phyloP scores from a whole-genome alignment of 805 yeast species.

The Saccharomycopsis olivae region DNA sequence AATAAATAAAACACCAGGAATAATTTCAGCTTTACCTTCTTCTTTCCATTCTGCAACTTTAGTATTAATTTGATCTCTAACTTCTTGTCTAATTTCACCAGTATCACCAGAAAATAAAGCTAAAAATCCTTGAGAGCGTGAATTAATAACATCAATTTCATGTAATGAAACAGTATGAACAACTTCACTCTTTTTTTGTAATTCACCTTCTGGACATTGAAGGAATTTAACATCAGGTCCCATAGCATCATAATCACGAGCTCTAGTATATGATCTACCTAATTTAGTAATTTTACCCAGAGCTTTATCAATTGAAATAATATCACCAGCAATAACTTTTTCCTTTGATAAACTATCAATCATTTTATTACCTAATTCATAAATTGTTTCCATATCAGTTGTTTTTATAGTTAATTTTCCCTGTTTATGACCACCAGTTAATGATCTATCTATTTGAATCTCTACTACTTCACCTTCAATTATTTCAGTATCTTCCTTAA shows the following conservation, averaged over 20 bases:
- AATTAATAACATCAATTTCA: constrained; percentile 95
- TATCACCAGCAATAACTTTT: constrained; percentile 95
- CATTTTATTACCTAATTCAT: constrained; percentile 91
- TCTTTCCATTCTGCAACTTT: constrained; percentile 98
- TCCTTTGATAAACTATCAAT: constrained; percentile 90
- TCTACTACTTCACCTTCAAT: constrained; percentile 99
- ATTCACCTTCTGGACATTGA: constrained; percentile 97
- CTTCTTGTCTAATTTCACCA: constrained; percentile 93
- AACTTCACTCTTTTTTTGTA: constrained; percentile 89
- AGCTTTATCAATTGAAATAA: constrained; percentile 89
- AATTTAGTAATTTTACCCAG: constrained; percentile 88
- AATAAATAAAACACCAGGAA: constrained; percentile 94
- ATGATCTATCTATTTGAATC: constrained; percentile 83
- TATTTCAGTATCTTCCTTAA: constrained; percentile 93
- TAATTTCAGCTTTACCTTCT: constrained; percentile 96
- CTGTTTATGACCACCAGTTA: constrained; percentile 97
- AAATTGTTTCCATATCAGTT: constrained; percentile 97
- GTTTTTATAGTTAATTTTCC: constrained; percentile 96
- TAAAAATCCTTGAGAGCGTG: constrained; percentile 94
- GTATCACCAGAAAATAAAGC: constrained; percentile 95
- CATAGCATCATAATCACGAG: constrained; percentile 97
- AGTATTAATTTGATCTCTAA: constrained; percentile 91
- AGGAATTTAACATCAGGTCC: constrained; percentile 97
- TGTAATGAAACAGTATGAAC: constrained; percentile 97
- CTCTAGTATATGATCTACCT: constrained; percentile 92